These are phyloP conservation scores for Clavispora asparagi DNA, from an alignment of 805 yeast species.

Conservation along the genomic window DNA sequence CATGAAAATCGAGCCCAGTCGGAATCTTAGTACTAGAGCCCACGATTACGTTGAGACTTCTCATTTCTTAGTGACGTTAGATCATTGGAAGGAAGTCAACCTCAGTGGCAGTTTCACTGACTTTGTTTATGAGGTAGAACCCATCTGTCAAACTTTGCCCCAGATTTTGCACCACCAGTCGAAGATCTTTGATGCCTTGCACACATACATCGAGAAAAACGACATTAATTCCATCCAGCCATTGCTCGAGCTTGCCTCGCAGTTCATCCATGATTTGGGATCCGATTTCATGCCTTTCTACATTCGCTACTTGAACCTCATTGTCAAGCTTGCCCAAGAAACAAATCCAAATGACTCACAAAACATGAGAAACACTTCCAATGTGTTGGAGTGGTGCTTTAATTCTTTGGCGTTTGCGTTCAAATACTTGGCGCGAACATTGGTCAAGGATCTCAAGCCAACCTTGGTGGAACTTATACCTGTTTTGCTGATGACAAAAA, in stretches of 20 bases:
- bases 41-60: conserved; percentile 72
- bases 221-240: conserved; percentile 79
- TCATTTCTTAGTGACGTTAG: conserved; percentile 71
- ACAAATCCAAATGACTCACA: conserved; percentile 44
- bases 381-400: conserved; percentile 76
- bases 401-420: conserved; percentile 82
- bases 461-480: conserved; percentile 67
- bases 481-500: conserved; percentile 50
- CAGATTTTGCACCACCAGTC: conserved; percentile 70
- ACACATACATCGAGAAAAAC: conserved; percentile 42
- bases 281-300: conserved; percentile 81
- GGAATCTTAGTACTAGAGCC: conserved; percentile 51
- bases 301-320: conserved; percentile 42
- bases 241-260: conserved; percentile 67
- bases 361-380: conserved; percentile 50
- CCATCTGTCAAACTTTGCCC: conserved; percentile 64
- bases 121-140: conserved; percentile 52
- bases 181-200: conserved; percentile 49
- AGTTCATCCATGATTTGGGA: conserved; percentile 88
- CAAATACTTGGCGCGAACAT: conserved; percentile 70
- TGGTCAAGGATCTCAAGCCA: conserved; percentile 59
- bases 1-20: conserved; percentile 71
- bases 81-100: conserved; percentile 86
- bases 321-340: conserved; percentile 43
- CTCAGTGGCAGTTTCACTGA: conserved; percentile 65